Base-by-base conservation (phyloP, 2,329 filamentous ascomycete species). In the Stemphylium vesicarium region DNA sequence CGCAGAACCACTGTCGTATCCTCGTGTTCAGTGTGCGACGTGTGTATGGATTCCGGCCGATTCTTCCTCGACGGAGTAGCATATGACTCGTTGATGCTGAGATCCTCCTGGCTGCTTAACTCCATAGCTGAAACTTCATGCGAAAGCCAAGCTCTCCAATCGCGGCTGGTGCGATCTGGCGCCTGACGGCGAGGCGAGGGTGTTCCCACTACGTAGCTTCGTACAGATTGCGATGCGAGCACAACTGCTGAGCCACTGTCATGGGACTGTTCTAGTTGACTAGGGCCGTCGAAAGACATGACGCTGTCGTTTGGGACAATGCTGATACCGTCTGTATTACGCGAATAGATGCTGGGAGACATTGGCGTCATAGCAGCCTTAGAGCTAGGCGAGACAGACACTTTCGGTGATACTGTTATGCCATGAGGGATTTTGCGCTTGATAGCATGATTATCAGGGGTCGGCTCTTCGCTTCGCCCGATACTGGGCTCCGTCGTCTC, bases 341-440 rank as follows among this genome's bases (percentile, higher is more conserved):
- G 69, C 4, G 79, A 81, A 54, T 82, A 82, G 10, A 82, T 59
- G 50, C 80, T 82, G 1, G 80, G 80, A 1, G 80, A 81, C 42
- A 79, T 56, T 12, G 71, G 72, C 0, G 68, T 70, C 35, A 66
- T 59, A 2, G 67, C 4, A 2, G 49, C 18, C 6, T 51, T 59
- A 26, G 53, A 38, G 13, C 18, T 16, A 10, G 59, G 60, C 11
- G 64, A 65, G 9, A 39, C 36, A 4, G 64, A 45, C 2, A 46
- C 31, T n/a, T 26, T 45, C 3, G 50, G 44, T 4, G 45, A 42
- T 22, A 13, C 40, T 10, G 50, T 50, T 16, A 33, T 32, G n/a
- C 43, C 36, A 11, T 26, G 20, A 31, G 4, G 13, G 2, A 12
- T 22, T n/a, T 45, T 20, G 2, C 15, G 24, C 3, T 11, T 7